Conservation (phyloP, 768 basidiomycete genomes). For the Serpula lacrymans region DNA sequence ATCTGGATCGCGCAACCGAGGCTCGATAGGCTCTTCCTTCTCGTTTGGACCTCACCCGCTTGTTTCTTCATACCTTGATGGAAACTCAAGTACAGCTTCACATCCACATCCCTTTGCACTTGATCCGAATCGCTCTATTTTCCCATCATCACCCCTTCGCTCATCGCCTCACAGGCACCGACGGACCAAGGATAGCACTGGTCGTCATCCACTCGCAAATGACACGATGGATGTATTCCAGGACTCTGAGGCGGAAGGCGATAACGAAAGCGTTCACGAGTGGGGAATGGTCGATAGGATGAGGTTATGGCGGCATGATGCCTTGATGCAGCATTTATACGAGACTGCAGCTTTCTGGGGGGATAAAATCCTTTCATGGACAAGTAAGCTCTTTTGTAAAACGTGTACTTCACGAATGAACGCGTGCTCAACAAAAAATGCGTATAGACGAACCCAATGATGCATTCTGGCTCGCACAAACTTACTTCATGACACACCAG, state of each 20-base stretch:
- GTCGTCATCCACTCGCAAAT: conserved; percentile 70
- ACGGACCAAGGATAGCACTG: conserved; percentile 51
- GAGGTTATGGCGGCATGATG: conserved; percentile 96
- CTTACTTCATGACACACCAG: conserved; percentile 93
- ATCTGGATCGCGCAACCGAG: conserved; percentile 53
- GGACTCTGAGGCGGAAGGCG: conserved; percentile 57
- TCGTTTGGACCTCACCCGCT: conserved; percentile 80
- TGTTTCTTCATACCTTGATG: conserved; percentile 66
- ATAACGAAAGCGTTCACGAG: conserved; percentile 56
- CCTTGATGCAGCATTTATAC: conserved; percentile 97
- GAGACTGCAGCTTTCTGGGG: conserved; percentile 99
- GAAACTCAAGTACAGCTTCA: conserved; percentile 59
- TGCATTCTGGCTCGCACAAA: conserved; percentile 98
- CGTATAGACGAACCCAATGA: conserved; percentile 87
- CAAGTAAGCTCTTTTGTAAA: conserved; percentile 61
- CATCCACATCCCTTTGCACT: conserved; percentile 54
- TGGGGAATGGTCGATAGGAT: conserved; percentile 94
- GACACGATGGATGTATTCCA: conserved; percentile 75
- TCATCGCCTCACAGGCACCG: conserved; percentile 62
- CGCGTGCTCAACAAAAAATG: too few relatives aligned
- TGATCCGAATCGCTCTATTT: conserved; percentile 78
- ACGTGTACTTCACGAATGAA: not conserved
- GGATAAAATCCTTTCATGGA: conserved; percentile 94
- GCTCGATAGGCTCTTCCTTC: conserved; percentile 76
- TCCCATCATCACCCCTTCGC: conserved; percentile 67